phyloP scores from a whole-genome alignment of 176 grass and related monocot genomes.

The Pharus latifolius region DNA sequence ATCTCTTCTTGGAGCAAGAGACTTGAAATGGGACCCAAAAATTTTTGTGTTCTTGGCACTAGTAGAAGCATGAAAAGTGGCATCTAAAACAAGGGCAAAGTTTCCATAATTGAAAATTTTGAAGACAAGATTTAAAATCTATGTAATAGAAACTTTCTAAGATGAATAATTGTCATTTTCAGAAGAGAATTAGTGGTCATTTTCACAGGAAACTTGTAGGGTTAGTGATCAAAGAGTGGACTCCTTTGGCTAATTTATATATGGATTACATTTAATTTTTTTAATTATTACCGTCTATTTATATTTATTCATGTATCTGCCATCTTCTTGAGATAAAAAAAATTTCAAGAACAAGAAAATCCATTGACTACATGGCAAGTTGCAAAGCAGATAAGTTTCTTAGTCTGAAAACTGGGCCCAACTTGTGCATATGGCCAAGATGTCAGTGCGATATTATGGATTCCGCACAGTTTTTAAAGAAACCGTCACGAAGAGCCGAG shows the following conservation, averaged over 20 bases:
- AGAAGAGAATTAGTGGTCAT: not conserved
- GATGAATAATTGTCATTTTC: not conserved
- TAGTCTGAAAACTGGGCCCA: not conserved
- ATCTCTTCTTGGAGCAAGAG: not conserved
- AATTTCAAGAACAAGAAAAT: not conserved
- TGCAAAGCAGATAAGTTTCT: not conserved
- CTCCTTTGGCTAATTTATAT: not conserved
- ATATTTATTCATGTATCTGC: not conserved
- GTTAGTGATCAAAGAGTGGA: not conserved
- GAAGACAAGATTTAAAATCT: not conserved
- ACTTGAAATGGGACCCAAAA: not conserved
- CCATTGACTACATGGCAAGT: no score
- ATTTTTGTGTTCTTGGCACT: no score
- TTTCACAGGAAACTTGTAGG: not conserved
- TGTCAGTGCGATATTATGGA: not conserved
- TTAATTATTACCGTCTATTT: not conserved
- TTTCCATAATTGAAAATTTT: conserved; percentile 13
- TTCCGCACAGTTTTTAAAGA: not conserved
- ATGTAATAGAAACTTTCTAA: not conserved
- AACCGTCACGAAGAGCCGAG: not conserved
- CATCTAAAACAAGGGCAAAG: not conserved
- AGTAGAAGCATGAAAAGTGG: no score
- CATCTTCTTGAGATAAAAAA: not conserved
- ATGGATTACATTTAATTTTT: not conserved
- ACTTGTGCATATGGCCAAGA: not conserved